A percentile compares a stretch with the other conserved stretches of the same genome.
Conservation (phyloP, 192 early-diverging fungal genomes). For the Oehlia diaphana region DNA sequence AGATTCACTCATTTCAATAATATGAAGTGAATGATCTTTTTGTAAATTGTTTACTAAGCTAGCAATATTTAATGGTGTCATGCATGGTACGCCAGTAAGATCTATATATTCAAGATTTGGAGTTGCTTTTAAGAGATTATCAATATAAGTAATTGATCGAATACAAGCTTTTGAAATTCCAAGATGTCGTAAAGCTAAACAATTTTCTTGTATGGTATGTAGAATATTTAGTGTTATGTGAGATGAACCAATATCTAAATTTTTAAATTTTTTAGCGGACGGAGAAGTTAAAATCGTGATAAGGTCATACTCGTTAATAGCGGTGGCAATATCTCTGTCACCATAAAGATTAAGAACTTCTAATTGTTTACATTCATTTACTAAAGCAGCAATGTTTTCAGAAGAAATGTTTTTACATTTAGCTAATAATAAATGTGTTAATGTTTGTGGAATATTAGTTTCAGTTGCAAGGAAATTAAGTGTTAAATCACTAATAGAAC, state of each 20-base stretch:
- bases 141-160: background rate
- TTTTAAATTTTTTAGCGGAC: background rate
- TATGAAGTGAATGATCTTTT: slow-evolving; percentile 6
- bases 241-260: slow-evolving; percentile 11
- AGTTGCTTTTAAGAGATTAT: background rate
- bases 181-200: background rate
- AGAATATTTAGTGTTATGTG: slow-evolving; percentile 5
- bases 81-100: background rate
- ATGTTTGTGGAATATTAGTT: background rate
- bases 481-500: slow-evolving; percentile 19
- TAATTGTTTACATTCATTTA: background rate
- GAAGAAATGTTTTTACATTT: slow-evolving; percentile 17
- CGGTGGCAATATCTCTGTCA: background rate
- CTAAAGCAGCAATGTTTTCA: background rate
- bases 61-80: background rate
- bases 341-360: slow-evolving; percentile 2
- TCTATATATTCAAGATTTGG: background rate
- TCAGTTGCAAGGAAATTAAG: background rate
- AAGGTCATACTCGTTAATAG: background rate
- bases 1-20: background rate
- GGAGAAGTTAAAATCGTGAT: slow-evolving; percentile 14
- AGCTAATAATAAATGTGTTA: slow-evolving; percentile 14
- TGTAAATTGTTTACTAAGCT: background rate
- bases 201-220: slow-evolving; percentile 4
- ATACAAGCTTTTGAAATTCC: slow-evolving; percentile 3